Evolutionary conservation across 169 alveolate species (phyloP).

Genomic region (Eimeria maxima): DNA sequence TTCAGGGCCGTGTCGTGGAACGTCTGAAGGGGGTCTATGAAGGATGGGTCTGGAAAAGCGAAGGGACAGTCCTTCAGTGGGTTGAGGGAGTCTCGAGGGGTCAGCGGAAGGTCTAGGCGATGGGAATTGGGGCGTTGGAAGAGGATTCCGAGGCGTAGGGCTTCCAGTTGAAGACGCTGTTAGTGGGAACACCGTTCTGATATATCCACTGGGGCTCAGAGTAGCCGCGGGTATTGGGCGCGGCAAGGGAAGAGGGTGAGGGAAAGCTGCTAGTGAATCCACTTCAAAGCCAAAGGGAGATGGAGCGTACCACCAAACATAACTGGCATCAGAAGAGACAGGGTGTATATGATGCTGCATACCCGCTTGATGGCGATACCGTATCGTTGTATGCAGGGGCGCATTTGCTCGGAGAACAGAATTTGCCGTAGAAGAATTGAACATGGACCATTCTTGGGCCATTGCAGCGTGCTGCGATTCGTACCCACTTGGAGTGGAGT

Average conservation of each 20-base stretch:
- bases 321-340: neutral
- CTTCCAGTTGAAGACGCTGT: neutral
- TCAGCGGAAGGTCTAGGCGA: neutral
- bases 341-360: neutral
- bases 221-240: neutral
- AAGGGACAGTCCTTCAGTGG: neutral
- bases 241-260: neutral
- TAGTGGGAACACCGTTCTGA: neutral
- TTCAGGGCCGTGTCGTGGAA: neutral
- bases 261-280: no score
- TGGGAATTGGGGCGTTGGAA: neutral
- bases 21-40: neutral
- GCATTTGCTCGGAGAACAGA: neutral
- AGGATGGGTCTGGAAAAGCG: neutral
- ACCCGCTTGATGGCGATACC: neutral
- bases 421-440: neutral
- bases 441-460: neutral
- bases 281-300: no score
- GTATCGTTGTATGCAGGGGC: neutral
- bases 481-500: neutral
- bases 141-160: neutral
- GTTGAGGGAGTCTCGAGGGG: neutral
- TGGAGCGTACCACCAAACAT: no score
- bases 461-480: neutral
- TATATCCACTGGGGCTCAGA: neutral